Base-by-base conservation (phyloP, 768 basidiomycete genomes). In the Porpolomopsis calyptriformis region DNA sequence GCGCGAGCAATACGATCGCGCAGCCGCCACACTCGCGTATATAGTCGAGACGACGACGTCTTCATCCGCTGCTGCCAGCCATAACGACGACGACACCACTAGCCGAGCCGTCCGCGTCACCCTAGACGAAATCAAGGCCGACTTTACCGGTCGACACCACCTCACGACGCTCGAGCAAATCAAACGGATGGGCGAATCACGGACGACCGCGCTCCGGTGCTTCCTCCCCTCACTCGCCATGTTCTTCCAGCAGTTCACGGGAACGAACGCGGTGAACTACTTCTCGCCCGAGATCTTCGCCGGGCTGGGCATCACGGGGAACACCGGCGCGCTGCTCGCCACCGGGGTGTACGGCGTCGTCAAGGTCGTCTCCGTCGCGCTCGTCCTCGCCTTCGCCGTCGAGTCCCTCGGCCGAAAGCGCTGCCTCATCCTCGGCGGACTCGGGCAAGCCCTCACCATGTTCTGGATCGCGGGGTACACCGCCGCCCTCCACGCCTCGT, bases 391-490 rank as follows among this genome's bases (percentile, higher is more conserved):
- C 60, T 72, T 79, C 59, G 64, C 78, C 25, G 80, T 80, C 42
- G 85, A 88, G 51, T 64, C 69, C 16, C 63, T 85, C 0, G 85
- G 85, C 1, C 78, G 85, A 9, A 83, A 77, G 55, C 62, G 72
- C 29, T 82, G 82, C 4, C 63, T 92, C 9, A 71, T 87, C 60
- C 78, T 81, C 52, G 82, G 82, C 19, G 80, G 80, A 2, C 59
- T 83, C 39, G 82, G 85, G 48, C 91, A 91, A 89, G 84, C 84
- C 19, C 66, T 63, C 34, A 31, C 29, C 7, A 66, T 78, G 47
- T 87, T 90, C 69, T 89, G 80, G 67, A 85, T 90, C 62, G 76
- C 90, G 53, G 89, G 87, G 16, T 82, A 86, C 12, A 74, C 90
- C 49, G 74, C 89, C 60, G 87, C 87, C 67, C 81, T 80, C 1